Evolutionary conservation across 2,329 filamentous ascomycete species (phyloP), one percentile per base, ranked within the genome.

Genomic region (Exophiala xenobiotica): DNA sequence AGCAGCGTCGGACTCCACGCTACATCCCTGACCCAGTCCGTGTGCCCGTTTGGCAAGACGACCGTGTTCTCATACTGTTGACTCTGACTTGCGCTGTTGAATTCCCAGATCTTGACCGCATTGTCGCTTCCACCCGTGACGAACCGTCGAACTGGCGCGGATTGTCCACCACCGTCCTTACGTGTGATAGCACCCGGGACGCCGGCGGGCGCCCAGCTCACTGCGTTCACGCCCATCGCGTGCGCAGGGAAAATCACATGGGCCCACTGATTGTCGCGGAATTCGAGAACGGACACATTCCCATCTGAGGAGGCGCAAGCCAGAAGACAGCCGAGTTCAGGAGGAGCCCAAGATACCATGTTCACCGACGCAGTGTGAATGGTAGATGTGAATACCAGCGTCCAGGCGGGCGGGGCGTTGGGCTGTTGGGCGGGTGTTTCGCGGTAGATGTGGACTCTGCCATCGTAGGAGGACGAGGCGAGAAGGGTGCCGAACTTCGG

Each of bases 401-500:
- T 87, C 87, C 87, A 90, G 64, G 81, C 63, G 73, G 77, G 27
- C 23, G 45, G 45, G 54, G 67, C 62, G 31, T 65, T 66, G 42
- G 69, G 65, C 23, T 49, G 66, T 65, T 48, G 70, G 63, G 49
- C 46, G 14, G 58, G 69, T 58, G 63, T 65, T 74, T 99, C 93
- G 70, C 91, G 90, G 90, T 92, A 99, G 78, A 99, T 95, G 70
- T 97, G 85, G 61, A 99, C 92, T 73, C 96, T 96, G 72, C 92
- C 93, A 72, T 99, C 93, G 76, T 96, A 99, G 61, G 88, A 90
- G 45, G 90, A 89, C 57, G 90, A 95, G 49, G 93, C 93, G 55
- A 99, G 86, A 67, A 99, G 96, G 70, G 92, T 96, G 75, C 93
- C 93, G 72, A 95, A 97, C 70, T 99, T 97, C 58, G 93, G 93